Percentiles rank a stretch among this genome's conserved stretches.
Conservation (phyloP, 306 rosid genomes). For the Bauhinia variegata region DNA sequence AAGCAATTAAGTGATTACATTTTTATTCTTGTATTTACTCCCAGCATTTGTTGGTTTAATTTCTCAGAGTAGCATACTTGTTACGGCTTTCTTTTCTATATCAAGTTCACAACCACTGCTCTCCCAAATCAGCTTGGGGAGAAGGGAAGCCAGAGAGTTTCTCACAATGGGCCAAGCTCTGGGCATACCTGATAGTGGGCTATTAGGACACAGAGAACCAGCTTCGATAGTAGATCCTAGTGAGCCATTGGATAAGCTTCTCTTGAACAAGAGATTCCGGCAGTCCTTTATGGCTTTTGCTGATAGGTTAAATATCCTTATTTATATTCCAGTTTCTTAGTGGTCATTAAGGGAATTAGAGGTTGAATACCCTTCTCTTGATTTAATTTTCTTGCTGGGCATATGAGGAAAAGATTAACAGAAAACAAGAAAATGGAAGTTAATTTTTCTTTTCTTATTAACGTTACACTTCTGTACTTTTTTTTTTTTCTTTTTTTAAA, state of each 20-base stretch:
- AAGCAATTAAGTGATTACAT: conserved; percentile 19
- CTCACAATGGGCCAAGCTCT: conserved; percentile 94
- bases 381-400: neutral
- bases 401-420: neutral
- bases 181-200: conserved; percentile 92
- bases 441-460: conserved; percentile 9
- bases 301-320: conserved; percentile 64
- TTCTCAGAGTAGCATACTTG: conserved; percentile 84
- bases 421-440: neutral
- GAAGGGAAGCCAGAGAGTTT: conserved; percentile 65
- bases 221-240: conserved; percentile 60
- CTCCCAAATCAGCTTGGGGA: conserved; percentile 91
- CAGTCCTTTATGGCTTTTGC: conserved; percentile 94
- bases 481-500: too few relatives aligned
- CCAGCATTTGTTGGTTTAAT: conserved; percentile 39
- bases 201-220: conserved; percentile 60
- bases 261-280: conserved; percentile 75
- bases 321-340: conserved; percentile 15
- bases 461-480: conserved; percentile 15
- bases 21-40: conserved; percentile 33
- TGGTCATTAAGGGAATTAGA: conserved; percentile 11
- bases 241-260: conserved; percentile 88
- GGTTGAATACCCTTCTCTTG: neutral
- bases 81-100: conserved; percentile 78
- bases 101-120: conserved; percentile 97